A percentile compares a stretch with the other conserved stretches of the same genome.
phyloP scores from a whole-genome alignment of 441 rosid species.

The Adansonia gregorii region DNA sequence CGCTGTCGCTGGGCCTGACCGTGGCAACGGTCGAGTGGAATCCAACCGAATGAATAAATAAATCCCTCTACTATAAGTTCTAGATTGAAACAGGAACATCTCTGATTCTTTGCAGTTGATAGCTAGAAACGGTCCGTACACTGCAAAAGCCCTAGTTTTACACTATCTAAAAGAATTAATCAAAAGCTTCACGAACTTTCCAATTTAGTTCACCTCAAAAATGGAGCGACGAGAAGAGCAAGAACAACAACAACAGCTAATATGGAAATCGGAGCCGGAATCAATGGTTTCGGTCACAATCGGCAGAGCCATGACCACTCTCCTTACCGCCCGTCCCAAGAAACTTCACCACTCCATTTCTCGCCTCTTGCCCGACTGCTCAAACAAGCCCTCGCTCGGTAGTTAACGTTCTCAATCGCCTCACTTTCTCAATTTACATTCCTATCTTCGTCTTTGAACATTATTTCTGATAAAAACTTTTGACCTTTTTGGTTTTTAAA shows the following conservation, averaged over 20 bases:
- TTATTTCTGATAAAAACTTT: not conserved
- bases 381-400: slow-evolving; percentile 54
- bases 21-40: too few relatives aligned
- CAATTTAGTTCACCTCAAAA: not conserved
- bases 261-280: slow-evolving; percentile 57
- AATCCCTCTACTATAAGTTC: not conserved
- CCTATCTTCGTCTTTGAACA: not conserved
- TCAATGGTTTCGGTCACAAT: slow-evolving; percentile 65
- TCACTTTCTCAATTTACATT: not conserved
- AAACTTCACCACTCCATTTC: slow-evolving; percentile 66
- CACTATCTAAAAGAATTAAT: not conserved
- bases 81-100: not conserved
- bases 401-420: not conserved
- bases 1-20: too few relatives aligned
- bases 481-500: not conserved
- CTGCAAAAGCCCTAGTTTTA: not conserved
- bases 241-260: slow-evolving; percentile 43
- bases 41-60: too few relatives aligned
- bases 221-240: slow-evolving; percentile 28
- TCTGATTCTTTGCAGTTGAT: not conserved
- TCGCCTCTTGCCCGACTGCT: slow-evolving; percentile 47
- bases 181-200: not conserved
- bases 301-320: slow-evolving; percentile 63
- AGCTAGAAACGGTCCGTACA: not conserved
- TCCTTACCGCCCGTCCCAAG: slow-evolving; percentile 72